Evolutionary conservation across 805 yeast genomes (phyloP).

Genomic region (Saturnispora sanitii): DNA sequence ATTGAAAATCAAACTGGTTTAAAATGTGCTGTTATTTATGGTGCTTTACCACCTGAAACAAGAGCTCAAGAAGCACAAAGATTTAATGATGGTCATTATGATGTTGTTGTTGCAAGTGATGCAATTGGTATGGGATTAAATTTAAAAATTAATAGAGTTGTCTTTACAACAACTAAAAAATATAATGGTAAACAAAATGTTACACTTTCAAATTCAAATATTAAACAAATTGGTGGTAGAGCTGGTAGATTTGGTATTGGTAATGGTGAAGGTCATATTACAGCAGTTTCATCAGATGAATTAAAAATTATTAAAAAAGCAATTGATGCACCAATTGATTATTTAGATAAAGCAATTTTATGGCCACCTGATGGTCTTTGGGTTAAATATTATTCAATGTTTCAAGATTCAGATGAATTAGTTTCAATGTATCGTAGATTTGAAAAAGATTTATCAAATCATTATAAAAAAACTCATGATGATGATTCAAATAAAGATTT

Average conservation of each 20-base stretch:
- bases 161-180: slow-evolving; percentile 61
- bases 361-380: slow-evolving; percentile 77
- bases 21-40: slow-evolving; percentile 85
- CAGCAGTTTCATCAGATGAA: slow-evolving; percentile 39
- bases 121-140: slow-evolving; percentile 98
- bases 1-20: slow-evolving; percentile 56
- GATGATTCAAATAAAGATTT: slow-evolving; percentile 17
- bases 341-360: slow-evolving; percentile 51
- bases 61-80: slow-evolving; percentile 72
- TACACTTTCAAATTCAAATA: slow-evolving; percentile 49
- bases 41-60: slow-evolving; percentile 93
- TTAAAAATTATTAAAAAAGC: slow-evolving; percentile 36
- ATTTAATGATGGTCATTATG: slow-evolving; percentile 72
- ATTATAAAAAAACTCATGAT: slow-evolving; percentile 13
- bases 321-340: slow-evolving; percentile 42
- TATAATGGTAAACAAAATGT: slow-evolving; percentile 52
- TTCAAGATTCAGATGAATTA: slow-evolving; percentile 41
- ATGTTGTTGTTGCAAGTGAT: slow-evolving; percentile 87
- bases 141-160: slow-evolving; percentile 67
- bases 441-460: slow-evolving; percentile 28
- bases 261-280: slow-evolving; percentile 37
- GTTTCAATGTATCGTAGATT: slow-evolving; percentile 39
- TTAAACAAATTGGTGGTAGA: slow-evolving; percentile 91
- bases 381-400: slow-evolving; percentile 52
- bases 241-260: slow-evolving; percentile 68